Evolutionary conservation across 2,329 filamentous ascomycete genomes (phyloP).

Genomic region (Uncinocarpus reesii): DNA sequence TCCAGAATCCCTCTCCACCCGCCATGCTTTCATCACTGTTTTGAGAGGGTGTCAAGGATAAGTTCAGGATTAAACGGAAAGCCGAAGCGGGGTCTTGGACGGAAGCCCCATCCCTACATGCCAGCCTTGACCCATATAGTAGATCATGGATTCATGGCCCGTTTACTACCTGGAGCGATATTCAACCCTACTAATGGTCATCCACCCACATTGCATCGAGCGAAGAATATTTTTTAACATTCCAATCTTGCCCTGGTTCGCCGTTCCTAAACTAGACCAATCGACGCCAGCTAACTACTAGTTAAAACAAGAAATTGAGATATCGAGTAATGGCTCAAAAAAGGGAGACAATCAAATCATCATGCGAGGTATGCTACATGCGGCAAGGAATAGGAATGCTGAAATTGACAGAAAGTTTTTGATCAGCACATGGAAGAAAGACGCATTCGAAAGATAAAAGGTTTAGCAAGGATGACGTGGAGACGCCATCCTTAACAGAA

Average conservation of each 20-base stretch:
- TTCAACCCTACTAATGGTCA: too few species aligned
- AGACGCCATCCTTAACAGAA: conserved; percentile 33
- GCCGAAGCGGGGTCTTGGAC: not conserved
- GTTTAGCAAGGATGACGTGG: conserved; percentile 31
- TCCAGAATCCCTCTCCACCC: not conserved
- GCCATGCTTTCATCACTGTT: not conserved
- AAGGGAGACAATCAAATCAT: not conserved
- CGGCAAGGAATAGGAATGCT: not conserved
- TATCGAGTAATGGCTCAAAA: conserved; percentile 7
- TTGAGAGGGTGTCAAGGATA: not conserved
- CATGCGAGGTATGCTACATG: not conserved
- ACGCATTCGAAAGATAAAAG: conserved; percentile 17
- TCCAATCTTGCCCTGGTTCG: conserved; percentile 11
- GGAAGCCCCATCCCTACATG: not conserved
- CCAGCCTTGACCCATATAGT: not conserved
- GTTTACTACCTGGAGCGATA: too few species aligned
- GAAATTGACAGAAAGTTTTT: not conserved
- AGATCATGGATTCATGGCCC: too few species aligned
- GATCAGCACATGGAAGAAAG: conserved; percentile 21
- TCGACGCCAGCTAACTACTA: conserved; percentile 8
- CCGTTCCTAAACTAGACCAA: conserved; percentile 10
- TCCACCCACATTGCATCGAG: too few species aligned
- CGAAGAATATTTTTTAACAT: not conserved
- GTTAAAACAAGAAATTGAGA: not conserved
- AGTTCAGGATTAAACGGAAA: not conserved